phyloP scores from a whole-genome alignment of 2,329 filamentous ascomycete species.

The Xylaria hypoxylon region DNA sequence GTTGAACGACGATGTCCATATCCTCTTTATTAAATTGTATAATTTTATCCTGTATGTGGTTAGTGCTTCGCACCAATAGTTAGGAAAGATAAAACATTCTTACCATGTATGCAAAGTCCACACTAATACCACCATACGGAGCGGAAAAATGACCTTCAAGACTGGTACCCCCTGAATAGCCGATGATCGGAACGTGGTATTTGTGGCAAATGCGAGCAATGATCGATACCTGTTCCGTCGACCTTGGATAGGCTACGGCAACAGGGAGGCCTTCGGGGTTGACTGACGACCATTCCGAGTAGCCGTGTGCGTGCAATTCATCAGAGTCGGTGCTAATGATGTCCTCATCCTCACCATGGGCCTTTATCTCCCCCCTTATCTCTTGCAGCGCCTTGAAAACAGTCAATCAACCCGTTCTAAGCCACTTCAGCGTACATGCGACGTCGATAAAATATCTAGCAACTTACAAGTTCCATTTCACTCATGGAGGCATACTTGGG shows the following conservation, averaged over 20 bases:
- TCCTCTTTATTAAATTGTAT: constrained; percentile 84
- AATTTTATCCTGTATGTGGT: constrained; percentile 70
- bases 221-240: constrained; percentile 68
- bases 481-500: constrained; percentile 60
- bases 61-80: constrained; percentile 2
- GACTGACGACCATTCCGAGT: constrained; percentile 73
- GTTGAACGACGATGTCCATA: constrained; percentile 93
- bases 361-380: constrained; percentile 61
- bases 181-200: constrained; percentile 84
- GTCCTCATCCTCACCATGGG: constrained; percentile 57
- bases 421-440: not conserved
- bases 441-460: not conserved
- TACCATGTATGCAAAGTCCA: constrained; percentile 87
- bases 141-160: constrained; percentile 92
- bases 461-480: constrained; percentile 63
- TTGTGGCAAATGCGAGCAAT: constrained; percentile 79
- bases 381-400: constrained; percentile 63
- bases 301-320: constrained; percentile 71
- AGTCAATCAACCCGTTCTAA: constrained; percentile 13
- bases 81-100: constrained; percentile 11
- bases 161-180: constrained; percentile 87
- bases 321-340: constrained; percentile 73
- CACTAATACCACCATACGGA: constrained; percentile 85
- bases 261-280: constrained; percentile 72
- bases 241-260: constrained; percentile 72